Evolutionary conservation across 495 filamentous ascomycete genomes (phyloP).

Genomic region (Annulohypoxylon bovei): DNA sequence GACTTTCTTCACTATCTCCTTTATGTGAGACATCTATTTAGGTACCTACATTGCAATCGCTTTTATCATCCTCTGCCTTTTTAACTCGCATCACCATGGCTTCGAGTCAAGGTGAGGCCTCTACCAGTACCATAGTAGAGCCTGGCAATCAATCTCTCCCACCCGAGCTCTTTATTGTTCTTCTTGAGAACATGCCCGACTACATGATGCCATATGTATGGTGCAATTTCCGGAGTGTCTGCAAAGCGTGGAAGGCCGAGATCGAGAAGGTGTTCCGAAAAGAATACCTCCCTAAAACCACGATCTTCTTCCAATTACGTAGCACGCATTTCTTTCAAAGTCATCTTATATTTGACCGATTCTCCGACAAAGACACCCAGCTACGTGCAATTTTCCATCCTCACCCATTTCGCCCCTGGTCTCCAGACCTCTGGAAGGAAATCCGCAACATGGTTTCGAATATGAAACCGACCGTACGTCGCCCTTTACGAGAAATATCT

Average conservation of each 20-base stretch:
- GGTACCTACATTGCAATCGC: neutral
- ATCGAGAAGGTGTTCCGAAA: neutral
- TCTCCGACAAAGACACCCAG: neutral
- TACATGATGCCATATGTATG: neutral
- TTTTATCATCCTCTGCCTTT: neutral
- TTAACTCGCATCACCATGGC: neutral
- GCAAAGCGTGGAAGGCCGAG: neutral
- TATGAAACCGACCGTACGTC: no score
- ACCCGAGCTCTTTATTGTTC: neutral
- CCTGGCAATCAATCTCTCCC: neutral
- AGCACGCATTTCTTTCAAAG: no score
- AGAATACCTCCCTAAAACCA: neutral
- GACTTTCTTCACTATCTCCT: neutral
- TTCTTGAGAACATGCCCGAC: neutral
- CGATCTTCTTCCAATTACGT: no score
- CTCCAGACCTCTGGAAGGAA: no score
- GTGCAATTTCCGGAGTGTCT: neutral
- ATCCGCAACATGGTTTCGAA: no score
- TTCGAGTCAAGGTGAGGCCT: neutral
- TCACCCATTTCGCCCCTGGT: no score
- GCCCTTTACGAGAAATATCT: no score
- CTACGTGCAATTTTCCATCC: neutral
- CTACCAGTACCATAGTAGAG: neutral
- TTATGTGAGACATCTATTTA: neutral
- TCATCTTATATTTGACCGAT: neutral